Base-by-base conservation (phyloP, 2,329 filamentous ascomycete genomes). In the Cercospora berteroae region DNA sequence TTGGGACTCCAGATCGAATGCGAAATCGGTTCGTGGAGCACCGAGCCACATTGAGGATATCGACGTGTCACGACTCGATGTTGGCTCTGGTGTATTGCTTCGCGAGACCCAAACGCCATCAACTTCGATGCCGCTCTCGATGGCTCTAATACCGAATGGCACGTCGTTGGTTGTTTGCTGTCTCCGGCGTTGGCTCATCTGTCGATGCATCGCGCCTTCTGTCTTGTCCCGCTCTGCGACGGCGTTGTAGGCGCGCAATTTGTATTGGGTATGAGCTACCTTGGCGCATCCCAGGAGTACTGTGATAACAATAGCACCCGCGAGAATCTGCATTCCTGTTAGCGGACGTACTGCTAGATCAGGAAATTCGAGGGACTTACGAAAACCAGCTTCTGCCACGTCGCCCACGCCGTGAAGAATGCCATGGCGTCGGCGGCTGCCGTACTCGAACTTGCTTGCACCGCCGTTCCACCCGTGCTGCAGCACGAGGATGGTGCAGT, bases 311-410 rank as follows among this genome's bases (percentile, higher is more conserved):
- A 96, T 93, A 67, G 86, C 87, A 72, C 87, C 86, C 42, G 84
- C 91, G 59, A 96, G 85, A 31, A 93, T 86, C 92, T 96, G 71
- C 62, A 63, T 62, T 59, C 48, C 59, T 59, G 59, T 71, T 16
- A 69, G 67, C 36, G 67, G 52, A 75, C 79, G 74, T 79, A 75
- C 52, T 44, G 9, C 60, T 56, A 36, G 39, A 58, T 61, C 50
- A 29, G 63, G 65, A 48, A 58, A 61, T 67, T 57, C 31, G 66
- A 69, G 20, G 69, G 44, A 58, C 91, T 84, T 82, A 96, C 93
- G 82, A 96, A 92, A 63, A 89, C 91, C 88, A 97, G 89, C 82
- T 96, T 89, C 83, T 95, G 88, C 93, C 93, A 97, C 74, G 95
- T 81, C 73, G 86, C 82, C 93, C 93, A 96, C 60, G 71, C 77